phyloP scores from a whole-genome alignment of 202 grass and related monocot genomes.

The Bolboschoenoplectus hybrid region DNA sequence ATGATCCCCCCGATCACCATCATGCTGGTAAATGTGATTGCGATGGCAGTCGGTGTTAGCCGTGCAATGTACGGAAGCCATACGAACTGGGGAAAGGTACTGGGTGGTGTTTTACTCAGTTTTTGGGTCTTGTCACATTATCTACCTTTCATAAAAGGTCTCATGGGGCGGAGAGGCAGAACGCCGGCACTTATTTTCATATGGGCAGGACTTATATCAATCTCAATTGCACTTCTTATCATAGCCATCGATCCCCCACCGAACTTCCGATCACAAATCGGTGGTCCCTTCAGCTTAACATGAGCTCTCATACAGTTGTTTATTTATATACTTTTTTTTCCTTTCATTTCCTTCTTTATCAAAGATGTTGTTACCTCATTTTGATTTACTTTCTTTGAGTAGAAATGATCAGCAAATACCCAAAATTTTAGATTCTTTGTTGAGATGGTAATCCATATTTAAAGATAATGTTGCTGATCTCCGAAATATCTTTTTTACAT shows the following conservation, averaged over 20 bases:
- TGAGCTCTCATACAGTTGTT: slow-evolving; percentile 5
- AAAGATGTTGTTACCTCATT: not conserved
- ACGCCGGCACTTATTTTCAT: slow-evolving; percentile 59
- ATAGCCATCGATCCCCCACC: slow-evolving; percentile 42
- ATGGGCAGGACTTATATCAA: slow-evolving; percentile 44
- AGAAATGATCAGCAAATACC: slow-evolving; percentile 23
- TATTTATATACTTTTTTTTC: not conserved
- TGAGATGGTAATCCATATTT: slow-evolving; percentile 9
- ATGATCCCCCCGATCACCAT: slow-evolving; percentile 57
- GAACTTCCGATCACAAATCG: slow-evolving; percentile 21
- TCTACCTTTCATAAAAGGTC: slow-evolving; percentile 69
- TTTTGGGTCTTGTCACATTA: slow-evolving; percentile 82
- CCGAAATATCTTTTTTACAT: not conserved
- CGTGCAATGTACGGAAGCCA: slow-evolving; percentile 53
- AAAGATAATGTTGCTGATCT: slow-evolving; percentile 6
- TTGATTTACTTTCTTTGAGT: slow-evolving; percentile 12
- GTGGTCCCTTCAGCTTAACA: slow-evolving; percentile 37
- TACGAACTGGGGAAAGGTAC: slow-evolving; percentile 49
- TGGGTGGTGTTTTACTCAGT: slow-evolving; percentile 73
- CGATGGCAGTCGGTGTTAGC: slow-evolving; percentile 60
- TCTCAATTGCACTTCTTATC: slow-evolving; percentile 45
- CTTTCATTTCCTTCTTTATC: not conserved
- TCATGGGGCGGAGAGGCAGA: slow-evolving; percentile 69
- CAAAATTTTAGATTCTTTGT: slow-evolving; percentile 12
- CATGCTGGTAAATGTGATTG: slow-evolving; percentile 56